phyloP scores from a whole-genome alignment of 1,284 basidiomycete species.

The Cystobasidiaceae sp. region DNA sequence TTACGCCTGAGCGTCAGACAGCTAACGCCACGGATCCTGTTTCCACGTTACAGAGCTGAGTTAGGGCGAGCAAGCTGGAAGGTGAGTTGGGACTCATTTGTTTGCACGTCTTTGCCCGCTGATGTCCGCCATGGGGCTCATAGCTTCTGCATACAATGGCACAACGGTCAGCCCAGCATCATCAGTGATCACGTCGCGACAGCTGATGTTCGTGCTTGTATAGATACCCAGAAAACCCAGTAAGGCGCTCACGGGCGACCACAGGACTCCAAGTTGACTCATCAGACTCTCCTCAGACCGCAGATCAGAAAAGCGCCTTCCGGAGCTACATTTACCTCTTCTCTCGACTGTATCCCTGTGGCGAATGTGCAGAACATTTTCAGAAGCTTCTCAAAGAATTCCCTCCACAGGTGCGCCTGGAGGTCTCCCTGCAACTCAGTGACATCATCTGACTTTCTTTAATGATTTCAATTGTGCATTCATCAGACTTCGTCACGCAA shows the following conservation, averaged over 20 bases:
- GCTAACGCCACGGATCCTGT: too few species aligned
- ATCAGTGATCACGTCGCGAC: not conserved
- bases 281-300: constrained; percentile 62
- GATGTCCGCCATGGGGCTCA: too few species aligned
- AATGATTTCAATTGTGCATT: not conserved
- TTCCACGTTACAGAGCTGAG: constrained; percentile 62
- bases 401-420: constrained; percentile 71
- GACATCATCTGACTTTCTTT: too few species aligned
- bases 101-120: too few species aligned
- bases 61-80: constrained; percentile 90
- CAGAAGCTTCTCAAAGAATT: constrained; percentile 72
- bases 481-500: constrained; percentile 73
- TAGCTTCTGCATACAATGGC: constrained; percentile 80
- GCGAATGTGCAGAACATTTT: constrained; percentile 87
- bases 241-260: not conserved
- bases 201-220: not conserved
- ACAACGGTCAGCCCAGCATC: constrained; percentile 57
- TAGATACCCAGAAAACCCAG: constrained; percentile 32
- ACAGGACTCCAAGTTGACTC: not conserved
- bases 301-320: constrained; percentile 76
- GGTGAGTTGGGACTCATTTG: too few species aligned
- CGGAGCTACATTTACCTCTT: constrained; percentile 76
- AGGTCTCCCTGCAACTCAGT: not conserved
- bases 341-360: constrained; percentile 38
- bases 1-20: too few species aligned